Percentiles rank a stretch among this genome's conserved stretches.
phyloP scores from a whole-genome alignment of 257 asterid genomes.

The Fraxinus quadrangulata region DNA sequence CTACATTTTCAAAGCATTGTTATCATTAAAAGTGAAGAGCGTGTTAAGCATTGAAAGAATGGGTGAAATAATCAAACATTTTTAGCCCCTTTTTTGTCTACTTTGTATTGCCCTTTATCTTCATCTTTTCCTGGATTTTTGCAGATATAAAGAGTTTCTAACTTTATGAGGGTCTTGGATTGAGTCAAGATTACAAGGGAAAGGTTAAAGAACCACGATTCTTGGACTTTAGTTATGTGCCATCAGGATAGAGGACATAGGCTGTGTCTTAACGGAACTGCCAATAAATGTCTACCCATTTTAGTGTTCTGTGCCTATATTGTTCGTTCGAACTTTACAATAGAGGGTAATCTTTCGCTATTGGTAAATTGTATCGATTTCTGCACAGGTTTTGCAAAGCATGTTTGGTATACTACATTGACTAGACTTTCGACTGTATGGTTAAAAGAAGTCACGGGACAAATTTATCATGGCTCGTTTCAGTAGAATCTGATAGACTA shows the following conservation, averaged over 20 bases:
- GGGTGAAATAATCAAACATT: neutral
- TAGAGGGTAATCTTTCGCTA: neutral
- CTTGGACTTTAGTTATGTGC: no score
- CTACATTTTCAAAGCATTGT: neutral
- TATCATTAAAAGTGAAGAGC: neutral
- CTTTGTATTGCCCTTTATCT: neutral
- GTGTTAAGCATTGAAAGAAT: neutral
- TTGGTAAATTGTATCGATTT: neutral
- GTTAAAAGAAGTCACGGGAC: neutral
- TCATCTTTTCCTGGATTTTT: neutral
- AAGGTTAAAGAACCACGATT: no score
- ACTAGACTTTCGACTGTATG: neutral
- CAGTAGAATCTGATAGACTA: neutral
- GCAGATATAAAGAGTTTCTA: conserved; percentile 1
- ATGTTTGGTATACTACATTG: neutral
- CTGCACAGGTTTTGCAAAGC: neutral
- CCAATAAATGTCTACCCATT: neutral
- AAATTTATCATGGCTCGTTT: neutral
- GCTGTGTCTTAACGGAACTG: neutral
- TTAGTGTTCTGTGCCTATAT: neutral
- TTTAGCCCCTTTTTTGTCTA: neutral
- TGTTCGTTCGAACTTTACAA: neutral
- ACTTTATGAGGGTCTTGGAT: neutral
- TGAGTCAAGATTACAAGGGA: neutral
- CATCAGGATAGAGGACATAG: neutral